Conservation (phyloP, 441 rosid species). For the Sinapis alba region DNA sequence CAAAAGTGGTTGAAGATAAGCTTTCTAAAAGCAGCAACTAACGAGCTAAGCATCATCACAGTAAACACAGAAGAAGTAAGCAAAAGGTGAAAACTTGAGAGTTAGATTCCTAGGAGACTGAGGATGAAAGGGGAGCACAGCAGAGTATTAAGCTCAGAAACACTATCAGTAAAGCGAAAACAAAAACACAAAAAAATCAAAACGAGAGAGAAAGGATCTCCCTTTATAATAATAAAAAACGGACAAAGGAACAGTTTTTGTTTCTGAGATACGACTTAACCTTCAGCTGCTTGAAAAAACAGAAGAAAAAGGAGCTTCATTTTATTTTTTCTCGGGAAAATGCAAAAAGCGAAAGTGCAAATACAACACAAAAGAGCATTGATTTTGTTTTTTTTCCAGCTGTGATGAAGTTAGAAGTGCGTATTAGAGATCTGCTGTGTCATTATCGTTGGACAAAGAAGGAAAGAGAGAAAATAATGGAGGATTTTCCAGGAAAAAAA, state of each 20-base stretch:
- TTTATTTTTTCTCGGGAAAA: slow-evolving; percentile 23
- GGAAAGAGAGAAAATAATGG: background rate
- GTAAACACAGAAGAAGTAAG: slow-evolving; percentile 8
- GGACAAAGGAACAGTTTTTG: background rate
- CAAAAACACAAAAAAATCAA: background rate
- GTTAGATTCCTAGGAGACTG: background rate
- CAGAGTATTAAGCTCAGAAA: slow-evolving; percentile 17
- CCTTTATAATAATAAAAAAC: background rate
- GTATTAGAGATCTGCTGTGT: slow-evolving; percentile 27
- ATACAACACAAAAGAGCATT: slow-evolving; percentile 1
- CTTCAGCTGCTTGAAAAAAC: slow-evolving; percentile 18
- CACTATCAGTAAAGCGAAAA: slow-evolving; percentile 20
- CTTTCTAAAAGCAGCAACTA: slow-evolving; percentile 8
- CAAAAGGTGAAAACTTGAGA: slow-evolving; percentile 4
- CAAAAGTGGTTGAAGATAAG: slow-evolving; percentile 1
- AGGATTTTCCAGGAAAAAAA: slow-evolving; percentile 9
- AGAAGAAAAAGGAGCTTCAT: slow-evolving; percentile 10
- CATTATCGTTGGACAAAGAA: slow-evolving; percentile 5
- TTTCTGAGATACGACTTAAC: slow-evolving; percentile 26
- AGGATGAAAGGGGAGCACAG: background rate
- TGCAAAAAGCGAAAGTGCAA: slow-evolving; percentile 12
- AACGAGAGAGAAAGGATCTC: slow-evolving; percentile 22
- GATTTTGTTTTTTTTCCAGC: background rate
- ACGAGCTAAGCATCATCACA: background rate
- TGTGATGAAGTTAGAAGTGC: background rate